Evolutionary conservation across 768 basidiomycete genomes (phyloP).

Genomic region (Lentinula raphanica): DNA sequence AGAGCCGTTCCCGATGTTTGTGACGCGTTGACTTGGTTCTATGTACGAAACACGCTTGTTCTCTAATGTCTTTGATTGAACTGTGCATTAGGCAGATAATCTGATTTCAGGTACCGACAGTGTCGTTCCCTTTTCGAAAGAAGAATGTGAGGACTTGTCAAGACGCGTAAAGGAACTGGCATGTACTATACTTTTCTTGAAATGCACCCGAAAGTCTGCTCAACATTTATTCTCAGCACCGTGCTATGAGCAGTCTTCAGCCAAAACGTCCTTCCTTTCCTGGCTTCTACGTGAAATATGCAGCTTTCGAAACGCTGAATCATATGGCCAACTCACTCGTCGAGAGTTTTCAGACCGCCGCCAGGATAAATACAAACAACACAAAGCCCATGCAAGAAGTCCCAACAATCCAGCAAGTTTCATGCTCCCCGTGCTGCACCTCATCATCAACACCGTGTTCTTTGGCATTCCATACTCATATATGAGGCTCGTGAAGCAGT

Average conservation of each 20-base stretch:
- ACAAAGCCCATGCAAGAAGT: conserved; percentile 8
- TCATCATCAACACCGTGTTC: conserved; percentile 38
- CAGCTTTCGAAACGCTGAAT: conserved; percentile 41
- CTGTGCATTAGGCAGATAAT: conserved; percentile 36
- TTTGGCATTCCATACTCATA: conserved; percentile 53
- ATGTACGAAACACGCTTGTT: conserved; percentile 22
- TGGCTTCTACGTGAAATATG: conserved; percentile 51
- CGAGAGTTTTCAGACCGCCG: conserved; percentile 20
- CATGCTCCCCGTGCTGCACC: conserved; percentile 25
- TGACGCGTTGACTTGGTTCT: conserved; percentile 48
- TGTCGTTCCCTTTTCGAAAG: conserved; percentile 48
- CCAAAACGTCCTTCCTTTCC: conserved; percentile 40
- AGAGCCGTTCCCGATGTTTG: conserved; percentile 39
- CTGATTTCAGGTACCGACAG: conserved; percentile 38
- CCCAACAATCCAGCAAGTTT: conserved; percentile 17
- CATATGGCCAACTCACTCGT: conserved; percentile 37
- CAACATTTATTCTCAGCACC: conserved; percentile 20
- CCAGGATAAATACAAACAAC: conserved; percentile 14
- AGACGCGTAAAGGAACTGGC: conserved; percentile 31
- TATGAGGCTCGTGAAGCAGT: conserved; percentile 40
- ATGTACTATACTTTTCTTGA: conserved; percentile 15
- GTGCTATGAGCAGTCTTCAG: conserved; percentile 27
- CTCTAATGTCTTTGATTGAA: background rate
- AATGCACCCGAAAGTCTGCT: background rate
- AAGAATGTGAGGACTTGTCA: conserved; percentile 47